These are phyloP conservation scores for Emericellopsis cladophorae DNA, from an alignment of 2,329 filamentous ascomycete species.

Conservation along the genomic window DNA sequence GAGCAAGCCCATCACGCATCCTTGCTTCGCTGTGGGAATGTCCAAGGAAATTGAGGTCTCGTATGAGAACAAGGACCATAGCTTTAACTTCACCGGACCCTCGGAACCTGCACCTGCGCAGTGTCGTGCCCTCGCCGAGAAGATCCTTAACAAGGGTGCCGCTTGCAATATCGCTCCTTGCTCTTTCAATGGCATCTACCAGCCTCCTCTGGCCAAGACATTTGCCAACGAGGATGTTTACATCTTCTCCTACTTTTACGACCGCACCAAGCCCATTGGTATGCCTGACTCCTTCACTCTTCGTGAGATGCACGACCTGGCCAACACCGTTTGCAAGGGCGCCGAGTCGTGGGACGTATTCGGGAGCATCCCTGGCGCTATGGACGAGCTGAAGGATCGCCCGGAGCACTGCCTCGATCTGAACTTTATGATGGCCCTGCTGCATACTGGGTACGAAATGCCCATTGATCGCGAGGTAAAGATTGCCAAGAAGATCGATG, in stretches of 20 bases:
- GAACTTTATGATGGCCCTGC: constrained; percentile 87
- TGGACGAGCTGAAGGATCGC: constrained; percentile 67
- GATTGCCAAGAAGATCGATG: constrained; percentile 98
- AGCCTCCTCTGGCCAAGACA: constrained; percentile 83
- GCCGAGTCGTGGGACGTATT: constrained; percentile 72
- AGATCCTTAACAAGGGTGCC: constrained; percentile 77
- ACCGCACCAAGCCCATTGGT: constrained; percentile 83
- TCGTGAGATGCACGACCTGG: constrained; percentile 75
- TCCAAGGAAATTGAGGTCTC: constrained; percentile 60
- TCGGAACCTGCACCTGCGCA: constrained; percentile 63
- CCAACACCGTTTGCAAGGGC: constrained; percentile 73
- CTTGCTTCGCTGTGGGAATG: constrained; percentile 77
- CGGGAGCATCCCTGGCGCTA: constrained; percentile 57
- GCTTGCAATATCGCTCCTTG: constrained; percentile 79
- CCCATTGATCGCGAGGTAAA: constrained; percentile 90
- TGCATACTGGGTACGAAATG: constrained; percentile 97
- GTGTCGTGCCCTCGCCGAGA: constrained; percentile 82
- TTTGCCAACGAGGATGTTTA: constrained; percentile 87
- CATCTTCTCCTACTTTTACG: constrained; percentile 96
- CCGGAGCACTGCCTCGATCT: constrained; percentile 91
- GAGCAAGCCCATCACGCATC: constrained; percentile 60
- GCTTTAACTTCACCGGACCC: constrained; percentile 82
- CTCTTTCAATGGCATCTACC: constrained; percentile 95
- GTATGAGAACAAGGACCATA: constrained; percentile 48
- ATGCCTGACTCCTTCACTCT: constrained; percentile 98